phyloP scores from a whole-genome alignment of 805 yeast genomes.

The Metschnikowia koreensis region DNA sequence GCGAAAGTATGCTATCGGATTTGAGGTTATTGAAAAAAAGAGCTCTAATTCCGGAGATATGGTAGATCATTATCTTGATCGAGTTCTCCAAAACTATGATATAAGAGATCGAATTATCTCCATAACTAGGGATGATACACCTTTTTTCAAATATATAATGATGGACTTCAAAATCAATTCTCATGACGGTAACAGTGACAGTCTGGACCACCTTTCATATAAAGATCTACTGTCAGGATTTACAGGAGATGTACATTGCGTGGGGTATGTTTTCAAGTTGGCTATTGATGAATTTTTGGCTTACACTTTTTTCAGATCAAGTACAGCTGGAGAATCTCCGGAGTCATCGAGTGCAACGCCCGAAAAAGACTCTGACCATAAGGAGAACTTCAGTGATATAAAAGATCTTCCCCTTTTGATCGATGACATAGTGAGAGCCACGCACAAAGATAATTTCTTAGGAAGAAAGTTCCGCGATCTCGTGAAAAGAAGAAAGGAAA shows the following conservation, averaged over 20 bases:
- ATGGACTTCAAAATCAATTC: not conserved
- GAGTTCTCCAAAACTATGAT: not conserved
- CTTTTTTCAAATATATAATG: not conserved
- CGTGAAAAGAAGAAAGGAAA: not conserved
- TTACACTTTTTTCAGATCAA: not conserved
- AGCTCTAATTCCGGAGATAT: not conserved
- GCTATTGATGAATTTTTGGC: not conserved
- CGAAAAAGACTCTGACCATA: not conserved
- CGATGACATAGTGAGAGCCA: not conserved
- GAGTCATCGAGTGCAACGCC: not conserved
- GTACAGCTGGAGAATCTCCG: not conserved
- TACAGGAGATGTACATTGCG: not conserved
- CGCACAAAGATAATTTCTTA: not conserved
- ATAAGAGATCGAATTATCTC: constrained; percentile 1
- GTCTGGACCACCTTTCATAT: not conserved
- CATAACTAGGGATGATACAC: not conserved
- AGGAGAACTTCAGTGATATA: not conserved
- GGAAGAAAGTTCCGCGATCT: not conserved
- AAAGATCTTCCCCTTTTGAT: not conserved
- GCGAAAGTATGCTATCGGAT: not conserved
- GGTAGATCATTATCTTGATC: not conserved
- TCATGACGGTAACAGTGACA: not conserved
- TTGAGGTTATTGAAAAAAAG: not conserved
- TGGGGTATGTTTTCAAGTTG: not conserved
- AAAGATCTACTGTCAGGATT: not conserved